phyloP scores from a whole-genome alignment of 2,329 filamentous ascomycete genomes.

The Claviceps digitariae region DNA sequence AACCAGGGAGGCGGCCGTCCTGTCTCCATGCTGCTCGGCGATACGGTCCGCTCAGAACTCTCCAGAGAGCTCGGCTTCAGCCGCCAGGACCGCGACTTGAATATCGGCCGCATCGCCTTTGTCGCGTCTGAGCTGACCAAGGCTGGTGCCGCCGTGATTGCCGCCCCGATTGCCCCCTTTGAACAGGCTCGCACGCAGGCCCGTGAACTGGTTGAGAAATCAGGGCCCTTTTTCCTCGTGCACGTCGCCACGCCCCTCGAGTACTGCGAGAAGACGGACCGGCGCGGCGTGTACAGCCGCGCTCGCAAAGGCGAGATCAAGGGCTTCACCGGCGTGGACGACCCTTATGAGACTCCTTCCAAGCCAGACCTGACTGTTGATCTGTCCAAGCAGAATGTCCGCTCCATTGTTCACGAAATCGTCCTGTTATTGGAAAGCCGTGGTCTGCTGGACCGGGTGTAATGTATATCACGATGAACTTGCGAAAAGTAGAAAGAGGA shows the following conservation, averaged over 20 bases:
- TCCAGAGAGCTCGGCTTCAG: slow-evolving; percentile 94
- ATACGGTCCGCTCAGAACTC: slow-evolving; percentile 87
- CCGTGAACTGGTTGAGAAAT: slow-evolving; percentile 73
- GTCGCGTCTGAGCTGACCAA: slow-evolving; percentile 90
- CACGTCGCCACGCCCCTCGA: slow-evolving; percentile 91
- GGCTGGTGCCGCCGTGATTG: slow-evolving; percentile 87
- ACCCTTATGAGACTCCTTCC: slow-evolving; percentile 78
- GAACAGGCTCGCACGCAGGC: slow-evolving; percentile 65
- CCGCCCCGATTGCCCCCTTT: slow-evolving; percentile 90
- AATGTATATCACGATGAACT: too few relatives aligned
- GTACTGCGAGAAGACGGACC: slow-evolving; percentile 90
- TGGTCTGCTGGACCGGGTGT: slow-evolving; percentile 67
- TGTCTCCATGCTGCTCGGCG: slow-evolving; percentile 86
- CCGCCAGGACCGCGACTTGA: slow-evolving; percentile 80
- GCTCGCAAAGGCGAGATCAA: slow-evolving; percentile 85
- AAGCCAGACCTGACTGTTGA: slow-evolving; percentile 81
- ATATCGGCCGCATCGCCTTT: slow-evolving; percentile 93
- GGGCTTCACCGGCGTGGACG: slow-evolving; percentile 96
- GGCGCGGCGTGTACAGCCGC: slow-evolving; percentile 73
- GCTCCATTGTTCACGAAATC: slow-evolving; percentile 94
- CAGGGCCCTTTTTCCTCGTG: slow-evolving; percentile 84
- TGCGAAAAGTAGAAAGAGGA: too few relatives aligned
- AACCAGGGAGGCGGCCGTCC: slow-evolving; percentile 96
- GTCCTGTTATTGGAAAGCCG: slow-evolving; percentile 80
- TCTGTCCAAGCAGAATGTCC: slow-evolving; percentile 70